Evolutionary conservation across 225 moss, liverwort and hornwort species (phyloP), one percentile per base, ranked within the genome.

Genomic region (Marchantia paleacea): DNA sequence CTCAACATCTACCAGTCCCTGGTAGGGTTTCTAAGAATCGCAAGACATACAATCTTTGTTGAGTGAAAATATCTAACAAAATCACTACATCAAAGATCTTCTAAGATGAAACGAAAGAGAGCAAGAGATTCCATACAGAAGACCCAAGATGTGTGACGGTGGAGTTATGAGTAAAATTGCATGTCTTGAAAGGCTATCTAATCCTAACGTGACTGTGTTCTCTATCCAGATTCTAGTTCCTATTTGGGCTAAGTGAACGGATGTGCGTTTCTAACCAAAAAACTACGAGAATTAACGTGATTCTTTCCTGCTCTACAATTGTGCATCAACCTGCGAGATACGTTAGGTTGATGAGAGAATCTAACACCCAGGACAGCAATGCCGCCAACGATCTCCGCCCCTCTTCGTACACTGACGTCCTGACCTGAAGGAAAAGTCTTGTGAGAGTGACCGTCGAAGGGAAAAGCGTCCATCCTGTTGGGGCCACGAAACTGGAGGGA

Each of bases 401-500:
- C 79, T 87, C 75, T 75, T 80, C 15, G 63, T 69, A 76, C n/a
- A 72, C 5, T 58, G 79, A 65, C 73, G 79, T 63, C 82, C 82
- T 52, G 86, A n/a, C 74, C 63, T 86, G 26, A 12, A 29, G 18
- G 79, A 60, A 30, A 81, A 49, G 31, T 83, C 83, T 5, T 39
- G 39, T 50, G 83, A 79, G 30, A 53, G 60, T n/a, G 79, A 55
- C 55, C 81, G 72, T n/a, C 86, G 75, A n/a, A 87, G 75, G 20
- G 84, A 79, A 60, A 82, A 84, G 30, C 84, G 84, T 18, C 75
- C 87, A 80, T 87, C 87, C 52, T 87, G 79, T 51, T 77, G 29
- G 28, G 87, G 86, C 83, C 86, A 64, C 55, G 79, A 79, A 55
- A 60, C 54, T 47, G 60, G 54, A 31, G 72, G 10, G 5, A 31